Percentiles rank a stretch among this genome's conserved stretches.
Conservation (phyloP, 1,284 basidiomycete genomes). For the Boletus austroedulis region DNA sequence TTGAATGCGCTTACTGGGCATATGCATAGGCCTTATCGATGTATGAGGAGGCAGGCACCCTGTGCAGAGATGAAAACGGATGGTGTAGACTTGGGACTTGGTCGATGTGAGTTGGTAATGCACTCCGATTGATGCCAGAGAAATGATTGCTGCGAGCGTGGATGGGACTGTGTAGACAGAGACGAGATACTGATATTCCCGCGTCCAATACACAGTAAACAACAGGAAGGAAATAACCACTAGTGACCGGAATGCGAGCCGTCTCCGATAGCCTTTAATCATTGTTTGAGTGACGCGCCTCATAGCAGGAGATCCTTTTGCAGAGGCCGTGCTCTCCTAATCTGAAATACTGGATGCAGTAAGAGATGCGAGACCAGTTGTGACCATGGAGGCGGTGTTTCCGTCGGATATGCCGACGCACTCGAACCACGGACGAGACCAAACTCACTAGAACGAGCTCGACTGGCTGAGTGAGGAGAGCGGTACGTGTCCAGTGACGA, state of each 20-base stretch:
- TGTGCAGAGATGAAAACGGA: constrained; percentile 83
- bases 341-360: constrained; percentile 33
- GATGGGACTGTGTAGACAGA: constrained; percentile 72
- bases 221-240: constrained; percentile 10
- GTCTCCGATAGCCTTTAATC: constrained; percentile 33
- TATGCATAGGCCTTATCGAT: constrained; percentile 73
- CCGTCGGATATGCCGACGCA: constrained; percentile 11
- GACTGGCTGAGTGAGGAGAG: constrained; percentile 74
- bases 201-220: constrained; percentile 9
- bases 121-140: too few species aligned
- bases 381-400: constrained; percentile 29
- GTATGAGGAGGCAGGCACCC: constrained; percentile 71
- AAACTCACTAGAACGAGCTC: too few species aligned
- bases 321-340: constrained; percentile 33
- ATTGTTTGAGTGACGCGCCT: constrained; percentile 29
- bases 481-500: constrained; percentile 81
- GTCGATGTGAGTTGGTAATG: constrained; percentile 69
- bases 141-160: constrained; percentile 83
- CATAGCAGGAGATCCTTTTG: constrained; percentile 23
- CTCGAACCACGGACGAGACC: constrained; percentile 32
- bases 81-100: constrained; percentile 85
- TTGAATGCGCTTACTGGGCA: constrained; percentile 87
- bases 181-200: constrained; percentile 15
- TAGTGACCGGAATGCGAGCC: constrained; percentile 26
- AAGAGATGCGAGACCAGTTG: constrained; percentile 24